phyloP scores from a whole-genome alignment of 2,329 filamentous ascomycete species.

The Harringtonia lauricola region DNA sequence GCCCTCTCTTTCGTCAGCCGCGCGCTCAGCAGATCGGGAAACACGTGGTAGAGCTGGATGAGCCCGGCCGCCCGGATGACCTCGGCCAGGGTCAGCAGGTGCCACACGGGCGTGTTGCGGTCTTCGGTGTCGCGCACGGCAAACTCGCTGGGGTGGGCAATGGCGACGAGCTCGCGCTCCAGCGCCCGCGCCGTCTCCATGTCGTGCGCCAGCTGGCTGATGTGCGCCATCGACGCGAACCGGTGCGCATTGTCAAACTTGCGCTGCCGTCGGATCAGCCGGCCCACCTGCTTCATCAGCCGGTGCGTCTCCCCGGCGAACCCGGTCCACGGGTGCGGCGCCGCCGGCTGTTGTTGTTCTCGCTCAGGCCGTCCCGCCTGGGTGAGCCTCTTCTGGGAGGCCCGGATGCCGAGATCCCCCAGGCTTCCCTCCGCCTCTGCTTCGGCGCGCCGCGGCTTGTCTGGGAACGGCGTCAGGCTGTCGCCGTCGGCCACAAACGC shows the following conservation, averaged over 20 bases:
- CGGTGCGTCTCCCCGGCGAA: constrained; percentile 31
- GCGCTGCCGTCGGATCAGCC: constrained; percentile 25
- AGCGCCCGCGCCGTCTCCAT: constrained; percentile 25
- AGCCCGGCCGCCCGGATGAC: constrained; percentile 40
- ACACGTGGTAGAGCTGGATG: constrained; percentile 42
- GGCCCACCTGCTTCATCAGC: constrained; percentile 32
- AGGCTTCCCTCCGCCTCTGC: neutral
- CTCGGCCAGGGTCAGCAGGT: constrained; percentile 41
- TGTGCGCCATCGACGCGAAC: constrained; percentile 20
- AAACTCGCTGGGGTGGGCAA: constrained; percentile 32
- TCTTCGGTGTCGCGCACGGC: constrained; percentile 40
- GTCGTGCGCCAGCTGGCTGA: constrained; percentile 19
- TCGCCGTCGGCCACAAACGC: constrained; percentile 37
- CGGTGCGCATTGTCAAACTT: constrained; percentile 18
- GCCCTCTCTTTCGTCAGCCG: constrained; percentile 23
- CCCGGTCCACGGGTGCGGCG: constrained; percentile 38
- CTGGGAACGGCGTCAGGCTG: constrained; percentile 22
- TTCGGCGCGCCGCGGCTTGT: constrained; percentile 1
- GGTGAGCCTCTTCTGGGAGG: too few relatives aligned
- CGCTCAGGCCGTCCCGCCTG: neutral
- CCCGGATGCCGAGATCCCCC: too few relatives aligned
- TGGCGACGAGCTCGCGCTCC: constrained; percentile 33
- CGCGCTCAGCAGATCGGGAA: constrained; percentile 36
- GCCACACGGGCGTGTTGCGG: constrained; percentile 37
- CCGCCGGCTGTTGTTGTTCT: constrained; percentile 10